Evolutionary conservation across 108 stramenopile species (phyloP), one percentile per base, ranked within the genome.

Genomic region (Cyclostephanos invisitatus): DNA sequence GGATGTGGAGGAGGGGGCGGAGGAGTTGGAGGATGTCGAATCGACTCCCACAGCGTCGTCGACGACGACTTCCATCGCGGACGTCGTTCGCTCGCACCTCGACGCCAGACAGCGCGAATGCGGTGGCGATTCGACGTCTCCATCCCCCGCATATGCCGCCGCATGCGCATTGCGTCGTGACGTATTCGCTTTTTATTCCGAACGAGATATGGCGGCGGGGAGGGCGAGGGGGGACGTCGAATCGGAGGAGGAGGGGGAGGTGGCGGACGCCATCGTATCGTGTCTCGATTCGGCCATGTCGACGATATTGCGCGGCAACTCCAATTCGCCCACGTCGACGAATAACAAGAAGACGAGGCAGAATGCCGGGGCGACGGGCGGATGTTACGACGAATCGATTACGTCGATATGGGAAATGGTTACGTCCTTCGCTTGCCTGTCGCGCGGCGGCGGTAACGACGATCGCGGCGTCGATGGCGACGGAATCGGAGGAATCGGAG

Each of bases 281-380:
- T 67, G 68, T 29, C 67, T 82, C 15, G 81, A 82, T 24, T 49
- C 46, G n/a, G 81, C 76, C 49, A 78, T 82, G 72, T 15, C 27
- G 14, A 24, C 46, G 35, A 58, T 64, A 27, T 32, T 51, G 25
- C 29, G 42, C 14, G n/a, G n/a, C n/a, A n/a, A n/a, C n/a, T n/a
- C n/a, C n/a, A n/a, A n/a, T n/a, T 12, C 66, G 12, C 8, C 48
- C 18, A 21, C 62, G 7, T n/a, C 60, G 17, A 5, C 56, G 2
- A n/a, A 27, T 14, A 46, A 0, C 22, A 54, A 3, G 1, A 54
- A 3, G 22, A 54, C 6, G 2, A 46, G 40, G 40, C 40, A 11
- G 40, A 3, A 8, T 3, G 40, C 7, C 0, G 40, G 40, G 7
- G 40, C 14, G 17, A 7, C 0, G 29, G 61, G 54, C 27, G 77